Evolutionary conservation across 2,329 filamentous ascomycete genomes (phyloP), one percentile per base, ranked within the genome.

Genomic region (Monilinia laxa): DNA sequence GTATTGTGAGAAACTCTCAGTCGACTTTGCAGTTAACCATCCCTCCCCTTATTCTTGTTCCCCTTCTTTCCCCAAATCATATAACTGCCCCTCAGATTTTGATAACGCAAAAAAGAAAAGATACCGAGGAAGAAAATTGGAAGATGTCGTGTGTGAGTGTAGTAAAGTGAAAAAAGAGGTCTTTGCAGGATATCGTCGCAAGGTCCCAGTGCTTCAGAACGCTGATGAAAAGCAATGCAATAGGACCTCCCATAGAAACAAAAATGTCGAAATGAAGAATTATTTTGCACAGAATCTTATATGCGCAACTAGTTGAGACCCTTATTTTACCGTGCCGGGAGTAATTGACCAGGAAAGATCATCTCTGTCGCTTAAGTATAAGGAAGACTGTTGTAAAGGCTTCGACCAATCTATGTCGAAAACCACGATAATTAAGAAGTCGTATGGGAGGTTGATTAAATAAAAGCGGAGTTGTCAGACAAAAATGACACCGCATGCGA

Each of bases 341-440:
- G 67, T 64, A 71, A 66, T 62, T 66, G 68, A 69, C 66, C 75
- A 72, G 73, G 75, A 77, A 74, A 73, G 71, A 72, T 71, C 64
- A 70, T 64, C 70, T 73, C 69, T 71, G 72, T 73, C 69, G 71
- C 69, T 45, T 75, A 76, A 75, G 75, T 74, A 74, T 76, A 77
- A 77, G 73, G 23, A 72, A 76, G 72, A 74, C 72, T 77, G 76
- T 82, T 80, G 77, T 82, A 56, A 56, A 64, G 78, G 81, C 79
- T 79, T 82, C 80, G 78, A 81, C 77, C 78, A 79, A 76, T 76
- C 75, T 77, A 79, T 78, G 78, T 77, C 78, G 74, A 76, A 75
- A 62, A 77, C 73, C 75, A 71, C 72, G 74, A 77, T 76, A 38
- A 80, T 81, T 78, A 79, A 78, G 70, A 76, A 75, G 75, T 76